Conservation (phyloP, 371 early-diverging fungal genomes). For the Rhizopus arrhizus region DNA sequence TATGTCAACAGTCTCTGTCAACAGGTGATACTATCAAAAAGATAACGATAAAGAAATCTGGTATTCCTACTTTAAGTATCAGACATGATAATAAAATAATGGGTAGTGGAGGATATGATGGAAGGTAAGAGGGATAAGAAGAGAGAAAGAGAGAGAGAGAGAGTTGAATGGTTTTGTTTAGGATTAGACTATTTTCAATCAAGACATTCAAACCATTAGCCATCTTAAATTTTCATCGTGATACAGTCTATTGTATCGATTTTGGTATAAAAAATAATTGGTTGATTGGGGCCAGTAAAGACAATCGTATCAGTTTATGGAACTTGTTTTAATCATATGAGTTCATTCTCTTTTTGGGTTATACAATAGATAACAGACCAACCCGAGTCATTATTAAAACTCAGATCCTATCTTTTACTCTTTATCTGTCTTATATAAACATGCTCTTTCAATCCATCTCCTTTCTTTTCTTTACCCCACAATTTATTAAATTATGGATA, state of each 20-base stretch:
- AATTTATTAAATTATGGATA: constrained; percentile 7
- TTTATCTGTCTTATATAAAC: not conserved
- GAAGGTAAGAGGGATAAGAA: constrained; percentile 31
- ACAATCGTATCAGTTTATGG: constrained; percentile 57
- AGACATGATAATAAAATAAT: constrained; percentile 54
- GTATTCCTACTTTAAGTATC: constrained; percentile 42
- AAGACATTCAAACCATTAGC: constrained; percentile 55
- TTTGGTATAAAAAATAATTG: constrained; percentile 35
- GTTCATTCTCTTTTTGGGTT: not conserved
- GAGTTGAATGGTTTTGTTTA: constrained; percentile 14
- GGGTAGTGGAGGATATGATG: constrained; percentile 60
- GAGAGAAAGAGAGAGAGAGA: not conserved
- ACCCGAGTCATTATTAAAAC: constrained; percentile 1
- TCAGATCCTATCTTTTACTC: constrained; percentile 4
- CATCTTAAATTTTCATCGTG: constrained; percentile 47
- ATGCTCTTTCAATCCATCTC: not conserved
- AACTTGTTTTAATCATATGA: constrained; percentile 39
- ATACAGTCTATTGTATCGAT: constrained; percentile 45
- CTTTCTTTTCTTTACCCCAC: constrained; percentile 3
- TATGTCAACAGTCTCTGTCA: constrained; percentile 37
- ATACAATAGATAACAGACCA: constrained; percentile 3
- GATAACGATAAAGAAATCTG: constrained; percentile 46
- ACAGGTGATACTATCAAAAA: constrained; percentile 31
- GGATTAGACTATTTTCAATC: constrained; percentile 52
- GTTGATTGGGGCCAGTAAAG: constrained; percentile 48